Evolutionary conservation across 1,284 basidiomycete species (phyloP).

Genomic region (Papiliotrema flavescens): DNA sequence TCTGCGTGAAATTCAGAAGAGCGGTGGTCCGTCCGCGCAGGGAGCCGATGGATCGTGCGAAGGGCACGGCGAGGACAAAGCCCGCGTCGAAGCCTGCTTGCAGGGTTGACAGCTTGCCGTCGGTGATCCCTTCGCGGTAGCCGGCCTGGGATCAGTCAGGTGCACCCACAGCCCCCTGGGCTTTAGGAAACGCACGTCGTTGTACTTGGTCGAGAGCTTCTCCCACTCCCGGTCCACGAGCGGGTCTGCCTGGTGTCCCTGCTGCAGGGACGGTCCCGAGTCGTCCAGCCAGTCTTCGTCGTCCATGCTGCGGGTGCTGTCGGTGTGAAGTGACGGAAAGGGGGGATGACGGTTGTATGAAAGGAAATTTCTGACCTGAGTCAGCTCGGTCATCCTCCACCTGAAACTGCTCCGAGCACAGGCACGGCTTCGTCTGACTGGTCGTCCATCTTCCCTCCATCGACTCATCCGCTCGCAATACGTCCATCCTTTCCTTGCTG

Average conservation of each 20-base stretch:
- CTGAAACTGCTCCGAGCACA: too few species aligned
- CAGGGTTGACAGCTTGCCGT: slow-evolving; percentile 53
- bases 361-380: background rate
- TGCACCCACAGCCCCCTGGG: background rate
- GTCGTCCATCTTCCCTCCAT: too few species aligned
- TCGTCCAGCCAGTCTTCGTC: slow-evolving; percentile 45
- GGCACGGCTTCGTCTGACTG: too few species aligned
- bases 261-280: slow-evolving; percentile 4
- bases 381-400: too few species aligned
- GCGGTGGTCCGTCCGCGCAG: slow-evolving; percentile 51
- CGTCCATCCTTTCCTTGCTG: background rate
- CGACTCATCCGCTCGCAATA: background rate
- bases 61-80: slow-evolving; percentile 50
- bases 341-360: background rate
- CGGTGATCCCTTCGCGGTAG: slow-evolving; percentile 56
- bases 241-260: slow-evolving; percentile 36
- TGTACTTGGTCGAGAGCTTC: slow-evolving; percentile 39
- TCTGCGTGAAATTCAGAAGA: slow-evolving; percentile 28
- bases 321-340: background rate
- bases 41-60: slow-evolving; percentile 49
- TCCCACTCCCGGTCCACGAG: slow-evolving; percentile 44
- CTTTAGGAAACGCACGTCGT: slow-evolving; percentile 34
- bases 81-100: slow-evolving; percentile 55
- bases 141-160: slow-evolving; percentile 48
- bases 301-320: background rate